phyloP scores from a whole-genome alignment of 352 stramenopile genomes.

The Phytophthora litchii region DNA sequence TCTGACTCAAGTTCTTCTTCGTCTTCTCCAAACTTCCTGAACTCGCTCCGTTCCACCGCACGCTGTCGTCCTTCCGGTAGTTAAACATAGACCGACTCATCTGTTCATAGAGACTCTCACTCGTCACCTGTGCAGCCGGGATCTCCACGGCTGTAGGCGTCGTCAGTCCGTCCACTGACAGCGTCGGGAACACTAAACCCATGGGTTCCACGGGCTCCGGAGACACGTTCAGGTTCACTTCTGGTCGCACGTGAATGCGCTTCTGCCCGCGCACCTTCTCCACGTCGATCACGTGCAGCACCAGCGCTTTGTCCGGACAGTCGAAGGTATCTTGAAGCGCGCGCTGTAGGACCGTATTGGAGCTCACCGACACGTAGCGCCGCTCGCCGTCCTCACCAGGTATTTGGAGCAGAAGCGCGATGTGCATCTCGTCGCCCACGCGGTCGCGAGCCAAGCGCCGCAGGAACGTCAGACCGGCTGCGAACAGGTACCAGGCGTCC shows the following conservation, averaged over 20 bases:
- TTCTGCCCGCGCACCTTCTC: slow-evolving; percentile 53
- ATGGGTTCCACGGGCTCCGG: slow-evolving; percentile 71
- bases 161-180: slow-evolving; percentile 55
- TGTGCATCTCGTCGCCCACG: slow-evolving; percentile 58
- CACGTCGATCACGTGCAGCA: slow-evolving; percentile 80
- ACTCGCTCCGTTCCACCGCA: slow-evolving; percentile 16
- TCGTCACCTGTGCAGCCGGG: slow-evolving; percentile 28
- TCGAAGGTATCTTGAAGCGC: slow-evolving; percentile 79
- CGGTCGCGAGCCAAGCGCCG: slow-evolving; percentile 73
- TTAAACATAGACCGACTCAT: slow-evolving; percentile 74
- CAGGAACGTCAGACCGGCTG: slow-evolving; percentile 73
- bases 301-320: slow-evolving; percentile 57
- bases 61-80: slow-evolving; percentile 48
- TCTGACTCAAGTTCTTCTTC: slow-evolving; percentile 46
- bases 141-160: slow-evolving; percentile 46
- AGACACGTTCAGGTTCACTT: slow-evolving; percentile 86
- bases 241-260: slow-evolving; percentile 72
- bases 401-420: slow-evolving; percentile 69
- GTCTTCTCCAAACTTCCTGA: slow-evolving; percentile 18
- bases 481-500: slow-evolving; percentile 83
- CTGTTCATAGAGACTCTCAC: slow-evolving; percentile 41
- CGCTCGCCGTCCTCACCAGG: slow-evolving; percentile 29
- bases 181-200: slow-evolving; percentile 73
- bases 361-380: slow-evolving; percentile 67
- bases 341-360: slow-evolving; percentile 53